phyloP scores from a whole-genome alignment of 2,329 filamentous ascomycete species.

The Escovopsis sp. region DNA sequence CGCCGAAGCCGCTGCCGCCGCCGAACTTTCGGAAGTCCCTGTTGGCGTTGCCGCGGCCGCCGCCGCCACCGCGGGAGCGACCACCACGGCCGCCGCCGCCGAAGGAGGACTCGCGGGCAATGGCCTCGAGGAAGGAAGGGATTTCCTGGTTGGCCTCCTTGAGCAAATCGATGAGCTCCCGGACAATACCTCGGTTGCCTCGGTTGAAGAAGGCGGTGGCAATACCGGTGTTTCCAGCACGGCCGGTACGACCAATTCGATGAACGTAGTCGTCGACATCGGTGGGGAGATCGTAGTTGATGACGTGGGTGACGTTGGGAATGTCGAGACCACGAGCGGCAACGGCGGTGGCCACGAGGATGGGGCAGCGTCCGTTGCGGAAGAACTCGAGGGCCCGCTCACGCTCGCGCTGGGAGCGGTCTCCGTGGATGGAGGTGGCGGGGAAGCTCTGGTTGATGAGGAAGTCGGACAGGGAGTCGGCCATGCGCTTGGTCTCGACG shows the following conservation, averaged over 20 bases:
- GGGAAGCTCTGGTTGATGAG: constrained; percentile 98
- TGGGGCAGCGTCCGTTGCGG: constrained; percentile 88
- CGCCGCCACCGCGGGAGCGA: constrained; percentile 39
- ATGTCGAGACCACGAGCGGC: constrained; percentile 87
- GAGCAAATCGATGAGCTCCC: constrained; percentile 89
- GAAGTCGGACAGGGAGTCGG: constrained; percentile 93
- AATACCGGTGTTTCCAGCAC: constrained; percentile 97
- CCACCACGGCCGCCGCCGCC: constrained; percentile 55
- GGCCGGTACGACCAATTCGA: constrained; percentile 97
- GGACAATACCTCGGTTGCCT: constrained; percentile 93
- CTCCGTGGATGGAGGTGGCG: constrained; percentile 95
- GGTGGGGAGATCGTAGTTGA: constrained; percentile 99
- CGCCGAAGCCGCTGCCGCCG: constrained; percentile 33
- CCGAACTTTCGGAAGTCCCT: constrained; percentile 82
- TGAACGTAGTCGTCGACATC: constrained; percentile 99
- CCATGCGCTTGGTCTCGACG: constrained; percentile 99
- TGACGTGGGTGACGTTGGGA: constrained; percentile 88
- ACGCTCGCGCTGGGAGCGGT: constrained; percentile 97
- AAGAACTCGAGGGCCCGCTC: constrained; percentile 96
- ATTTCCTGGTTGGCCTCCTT: constrained; percentile 99
- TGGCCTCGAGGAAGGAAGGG: constrained; percentile 86
- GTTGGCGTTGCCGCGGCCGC: constrained; percentile 57
- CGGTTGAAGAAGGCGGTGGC: constrained; percentile 99
- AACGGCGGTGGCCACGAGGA: constrained; percentile 91
- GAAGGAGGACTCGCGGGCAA: constrained; percentile 85